Base-by-base conservation (phyloP, 2,329 filamentous ascomycete genomes). In the Teratosphaeriaceae sp. region DNA sequence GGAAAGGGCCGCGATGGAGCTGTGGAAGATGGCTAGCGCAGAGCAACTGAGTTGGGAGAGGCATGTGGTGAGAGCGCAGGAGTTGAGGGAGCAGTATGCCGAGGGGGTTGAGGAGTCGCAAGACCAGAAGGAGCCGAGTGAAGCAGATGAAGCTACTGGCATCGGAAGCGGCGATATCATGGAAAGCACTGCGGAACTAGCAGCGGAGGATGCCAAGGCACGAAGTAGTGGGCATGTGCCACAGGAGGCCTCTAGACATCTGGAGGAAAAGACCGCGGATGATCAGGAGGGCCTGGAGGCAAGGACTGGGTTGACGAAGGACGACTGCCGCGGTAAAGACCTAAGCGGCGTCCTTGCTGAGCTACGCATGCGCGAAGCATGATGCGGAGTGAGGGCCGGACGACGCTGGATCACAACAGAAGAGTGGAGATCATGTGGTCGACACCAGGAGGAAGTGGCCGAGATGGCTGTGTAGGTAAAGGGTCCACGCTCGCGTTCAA, bases 21-120 rank as follows among this genome's bases (percentile, higher is more conserved):
- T 54, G 2, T 57, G 55, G 55, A 52, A 55, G 38, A 42, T 27
- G 13, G 46, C 47, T 2, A 55, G 50, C 24, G 22, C 24, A 5
- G 44, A 49, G 18, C 53, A 57, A 34, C 13, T 52, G 13, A 21
- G 29, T 8, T 57, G 53, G 53, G 38, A 51, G 20, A 15, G 33
- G 30, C 26, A 33, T 26, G n/a, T 31, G 29, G 19, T 18, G 5
- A 41, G 27, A 18, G 27, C 26, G 16, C 15, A 22, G 29, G 27
- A 22, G 16, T 21, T 33, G 26, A 31, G 38, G 12, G 21, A 34
- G 20, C 13, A 16, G 18, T 41, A 6, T 33, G 24, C 16, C 9
- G 20, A 18, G 12, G 26, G 16, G 12, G 13, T 13, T 7, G 38
- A 23, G 15, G 26, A 5, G 3, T 34, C 15, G 4, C 15, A 34